These are phyloP conservation scores for Vigna unguiculata DNA, from an alignment of 306 rosid genomes.

Conservation along the genomic window DNA sequence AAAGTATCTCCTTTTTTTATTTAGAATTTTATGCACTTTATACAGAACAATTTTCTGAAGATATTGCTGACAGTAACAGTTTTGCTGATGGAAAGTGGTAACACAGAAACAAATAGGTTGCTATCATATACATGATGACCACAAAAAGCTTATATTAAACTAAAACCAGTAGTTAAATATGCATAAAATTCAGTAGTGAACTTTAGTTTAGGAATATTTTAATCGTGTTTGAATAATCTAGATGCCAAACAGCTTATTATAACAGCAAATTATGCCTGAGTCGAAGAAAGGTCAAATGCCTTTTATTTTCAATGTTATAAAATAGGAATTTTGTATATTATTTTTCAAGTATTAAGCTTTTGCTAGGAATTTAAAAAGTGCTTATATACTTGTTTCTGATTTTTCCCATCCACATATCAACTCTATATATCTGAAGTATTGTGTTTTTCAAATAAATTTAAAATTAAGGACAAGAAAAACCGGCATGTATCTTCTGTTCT, in stretches of 20 bases:
- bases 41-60: not conserved
- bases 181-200: conserved; percentile 14
- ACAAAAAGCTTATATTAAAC: conserved; percentile 2
- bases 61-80: conserved; percentile 1
- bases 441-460: conserved; percentile 24
- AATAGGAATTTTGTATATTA: conserved; percentile 1
- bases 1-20: conserved; percentile 1
- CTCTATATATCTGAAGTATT: conserved; percentile 17
- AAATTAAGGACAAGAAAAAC: conserved; percentile 20
- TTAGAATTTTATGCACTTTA: not conserved
- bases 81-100: conserved; percentile 10
- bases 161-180: conserved; percentile 12
- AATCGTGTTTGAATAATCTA: conserved; percentile 24
- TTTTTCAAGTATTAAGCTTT: conserved; percentile 19
- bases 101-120: conserved; percentile 17
- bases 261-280: conserved; percentile 19
- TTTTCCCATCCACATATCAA: conserved; percentile 23
- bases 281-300: conserved; percentile 28
- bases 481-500: conserved; percentile 41
- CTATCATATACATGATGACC: conserved; percentile 25
- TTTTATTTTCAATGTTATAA: conserved; percentile 21
- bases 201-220: conserved; percentile 12
- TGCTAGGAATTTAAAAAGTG: conserved; percentile 24
- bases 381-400: conserved; percentile 34
- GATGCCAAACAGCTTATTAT: conserved; percentile 16